phyloP scores from a whole-genome alignment of 805 yeast species.

The Limtongozyma cylindracea region DNA sequence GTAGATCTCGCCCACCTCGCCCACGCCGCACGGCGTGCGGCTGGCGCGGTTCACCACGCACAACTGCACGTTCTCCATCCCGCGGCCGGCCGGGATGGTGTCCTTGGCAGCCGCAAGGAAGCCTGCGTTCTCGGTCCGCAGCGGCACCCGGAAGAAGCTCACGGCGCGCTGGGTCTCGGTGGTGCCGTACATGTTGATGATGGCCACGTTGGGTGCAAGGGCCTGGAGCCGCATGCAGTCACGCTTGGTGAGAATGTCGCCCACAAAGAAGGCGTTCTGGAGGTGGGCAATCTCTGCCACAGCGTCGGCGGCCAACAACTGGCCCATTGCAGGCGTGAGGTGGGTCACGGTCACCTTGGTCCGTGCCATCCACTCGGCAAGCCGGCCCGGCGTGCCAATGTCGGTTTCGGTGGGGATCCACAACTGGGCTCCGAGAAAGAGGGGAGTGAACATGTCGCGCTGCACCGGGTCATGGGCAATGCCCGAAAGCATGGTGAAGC shows the following conservation, averaged over 20 bases:
- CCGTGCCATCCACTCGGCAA: conserved; percentile 92
- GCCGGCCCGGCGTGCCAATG: conserved; percentile 93
- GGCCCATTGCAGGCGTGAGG: conserved; percentile 99
- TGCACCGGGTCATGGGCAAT: conserved; percentile 99
- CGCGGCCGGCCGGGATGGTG: conserved; percentile 95
- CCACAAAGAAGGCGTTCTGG: conserved; percentile 95
- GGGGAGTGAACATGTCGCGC: conserved; percentile 96
- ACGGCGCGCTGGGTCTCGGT: conserved; percentile 98
- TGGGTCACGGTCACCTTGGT: conserved; percentile 91
- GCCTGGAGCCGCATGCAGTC: conserved; percentile 87
- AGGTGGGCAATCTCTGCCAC: conserved; percentile 59
- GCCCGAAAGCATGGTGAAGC: conserved; percentile 93
- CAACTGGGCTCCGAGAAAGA: conserved; percentile 82
- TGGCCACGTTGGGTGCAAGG: conserved; percentile 67
- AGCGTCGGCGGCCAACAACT: conserved; percentile 87
- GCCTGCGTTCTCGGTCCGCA: conserved; percentile 38
- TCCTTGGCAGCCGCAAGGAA: conserved; percentile 75
- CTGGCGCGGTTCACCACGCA: conserved; percentile 84
- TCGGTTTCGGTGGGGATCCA: conserved; percentile 92
- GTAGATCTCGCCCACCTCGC: conserved; percentile 96
- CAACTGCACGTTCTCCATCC: conserved; percentile 88
- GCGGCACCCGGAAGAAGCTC: conserved; percentile 72
- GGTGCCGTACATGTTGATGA: conserved; percentile 97
- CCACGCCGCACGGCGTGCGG: conserved; percentile 87
- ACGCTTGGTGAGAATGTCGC: conserved; percentile 91